These are phyloP conservation scores for Aureobasidium zeae DNA, from an alignment of 2,329 filamentous ascomycete genomes.

Conservation along the genomic window DNA sequence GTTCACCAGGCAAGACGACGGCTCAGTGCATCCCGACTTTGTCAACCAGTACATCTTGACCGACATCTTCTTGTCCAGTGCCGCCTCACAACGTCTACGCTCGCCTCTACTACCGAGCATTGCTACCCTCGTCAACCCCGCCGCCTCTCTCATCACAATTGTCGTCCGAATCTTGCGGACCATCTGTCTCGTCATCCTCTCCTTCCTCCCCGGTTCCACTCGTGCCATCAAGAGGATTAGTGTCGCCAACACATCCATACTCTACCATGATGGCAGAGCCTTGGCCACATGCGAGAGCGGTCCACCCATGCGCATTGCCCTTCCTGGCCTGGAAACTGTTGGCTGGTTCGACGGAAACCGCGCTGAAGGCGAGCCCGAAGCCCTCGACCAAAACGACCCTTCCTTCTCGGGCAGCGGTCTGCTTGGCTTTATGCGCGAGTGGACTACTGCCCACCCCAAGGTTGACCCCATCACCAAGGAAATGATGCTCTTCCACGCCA, in stretches of 20 bases:
- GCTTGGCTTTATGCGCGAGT: constrained; percentile 56
- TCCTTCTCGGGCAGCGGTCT: constrained; percentile 47
- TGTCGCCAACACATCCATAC: constrained; percentile 57
- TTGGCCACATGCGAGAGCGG: constrained; percentile 64
- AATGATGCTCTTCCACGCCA: constrained; percentile 58
- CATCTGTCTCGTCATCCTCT: constrained; percentile 49
- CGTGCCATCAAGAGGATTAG: constrained; percentile 57
- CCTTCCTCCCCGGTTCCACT: constrained; percentile 47
- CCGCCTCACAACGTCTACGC: constrained; percentile 38
- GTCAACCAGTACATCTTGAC: constrained; percentile 62
- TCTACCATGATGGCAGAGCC: constrained; percentile 60
- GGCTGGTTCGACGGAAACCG: constrained; percentile 58
- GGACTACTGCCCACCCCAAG: constrained; percentile 61
- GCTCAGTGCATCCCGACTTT: constrained; percentile 49
- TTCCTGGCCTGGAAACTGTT: constrained; percentile 57
- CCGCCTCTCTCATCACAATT: constrained; percentile 45
- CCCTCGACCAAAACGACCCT: constrained; percentile 22
- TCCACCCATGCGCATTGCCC: constrained; percentile 54
- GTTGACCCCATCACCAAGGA: constrained; percentile 57
- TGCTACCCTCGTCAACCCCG: constrained; percentile 52
- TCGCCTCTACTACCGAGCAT: constrained; percentile 59
- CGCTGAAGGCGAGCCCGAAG: constrained; percentile 44
- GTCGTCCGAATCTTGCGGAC: constrained; percentile 47
- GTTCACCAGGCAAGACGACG: constrained; percentile 41
- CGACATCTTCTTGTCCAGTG: constrained; percentile 51